These are phyloP conservation scores for Populus ilicifolia DNA, from an alignment of 345 rosid genomes.

Conservation along the genomic window DNA sequence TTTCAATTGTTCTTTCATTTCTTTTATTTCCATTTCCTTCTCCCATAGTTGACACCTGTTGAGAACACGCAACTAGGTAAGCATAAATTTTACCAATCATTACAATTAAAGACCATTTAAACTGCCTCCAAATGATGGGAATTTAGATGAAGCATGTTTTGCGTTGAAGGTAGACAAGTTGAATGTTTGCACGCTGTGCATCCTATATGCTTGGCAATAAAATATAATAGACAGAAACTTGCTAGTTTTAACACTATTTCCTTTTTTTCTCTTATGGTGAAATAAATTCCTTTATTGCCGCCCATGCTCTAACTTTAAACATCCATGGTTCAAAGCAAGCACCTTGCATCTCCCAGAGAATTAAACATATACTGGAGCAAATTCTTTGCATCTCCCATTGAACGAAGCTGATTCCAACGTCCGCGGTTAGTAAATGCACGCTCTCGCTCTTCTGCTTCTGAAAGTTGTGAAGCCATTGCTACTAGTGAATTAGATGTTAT, in stretches of 20 bases:
- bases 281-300: neutral
- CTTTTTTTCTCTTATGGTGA: neutral
- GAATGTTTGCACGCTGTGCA: neutral
- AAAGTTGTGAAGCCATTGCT: conserved; percentile 98
- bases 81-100: neutral
- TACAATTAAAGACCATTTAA: neutral
- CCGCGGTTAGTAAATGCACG: conserved; percentile 87
- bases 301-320: neutral
- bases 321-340: conserved; percentile 16
- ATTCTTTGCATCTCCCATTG: conserved; percentile 97
- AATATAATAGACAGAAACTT: neutral
- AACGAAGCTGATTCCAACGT: conserved; percentile 96
- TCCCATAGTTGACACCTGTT: conserved; percentile 92
- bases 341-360: conserved; percentile 86
- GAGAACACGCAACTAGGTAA: conserved; percentile 6
- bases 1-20: conserved; percentile 88
- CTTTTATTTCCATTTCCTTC: conserved; percentile 81
- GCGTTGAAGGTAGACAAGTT: neutral
- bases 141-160: neutral
- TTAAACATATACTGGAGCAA: conserved; percentile 92
- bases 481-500: conserved; percentile 92
- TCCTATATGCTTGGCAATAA: neutral
- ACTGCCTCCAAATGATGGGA: neutral
- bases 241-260: neutral
- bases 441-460: conserved; percentile 96